Base-by-base conservation (phyloP, 148 eudicot species). In the Persicaria tinctoria region DNA sequence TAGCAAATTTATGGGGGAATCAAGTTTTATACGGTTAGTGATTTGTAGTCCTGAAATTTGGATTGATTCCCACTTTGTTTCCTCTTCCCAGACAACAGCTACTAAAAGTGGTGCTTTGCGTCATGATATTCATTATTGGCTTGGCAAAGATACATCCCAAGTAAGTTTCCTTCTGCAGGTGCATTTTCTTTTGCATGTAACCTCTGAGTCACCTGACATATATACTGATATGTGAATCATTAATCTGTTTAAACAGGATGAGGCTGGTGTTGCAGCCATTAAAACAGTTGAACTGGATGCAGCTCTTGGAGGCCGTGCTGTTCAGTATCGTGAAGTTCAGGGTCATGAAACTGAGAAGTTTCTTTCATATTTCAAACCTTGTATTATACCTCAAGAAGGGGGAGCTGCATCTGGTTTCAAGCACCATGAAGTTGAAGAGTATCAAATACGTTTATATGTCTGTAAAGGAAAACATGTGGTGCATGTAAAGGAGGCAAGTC, bases 321-420 rank as follows among this genome's bases (percentile, higher is more conserved):
- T 96, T 78, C 99, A 96, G 80, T 96, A 92, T 80, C 93, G 97
- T 70, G 99, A 96, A 85, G 85, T 90, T 53, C 99, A 96, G 82
- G 97, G 99, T 53, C 91, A 96, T 83, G 99, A 96, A 87, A 96
- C 97, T 38, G 99, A 96, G 84, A 92, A 90, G 78, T 96, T 96
- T 75, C 93, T 96, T 84, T 96, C 99, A 55, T 90, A 92, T 82
- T 96, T 92, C 79, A 96, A 92, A 81, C 99, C 99, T 44, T 96
- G 99, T 85, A 92, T 96, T 74, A 92, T 96, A 75, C 97, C 99
- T 66, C 80, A 86, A 87, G 93, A 89, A 87, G 99, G 99, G 59
- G 94, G 97, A 78, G 77, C 89, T 78, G 85, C 93, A 1, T 92
- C 94, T 73, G 99, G 97, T 63, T 90, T 90, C 80, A 87, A 87